These are phyloP conservation scores for Tirmania nivea DNA, from an alignment of 495 filamentous ascomycete genomes.

Conservation along the genomic window DNA sequence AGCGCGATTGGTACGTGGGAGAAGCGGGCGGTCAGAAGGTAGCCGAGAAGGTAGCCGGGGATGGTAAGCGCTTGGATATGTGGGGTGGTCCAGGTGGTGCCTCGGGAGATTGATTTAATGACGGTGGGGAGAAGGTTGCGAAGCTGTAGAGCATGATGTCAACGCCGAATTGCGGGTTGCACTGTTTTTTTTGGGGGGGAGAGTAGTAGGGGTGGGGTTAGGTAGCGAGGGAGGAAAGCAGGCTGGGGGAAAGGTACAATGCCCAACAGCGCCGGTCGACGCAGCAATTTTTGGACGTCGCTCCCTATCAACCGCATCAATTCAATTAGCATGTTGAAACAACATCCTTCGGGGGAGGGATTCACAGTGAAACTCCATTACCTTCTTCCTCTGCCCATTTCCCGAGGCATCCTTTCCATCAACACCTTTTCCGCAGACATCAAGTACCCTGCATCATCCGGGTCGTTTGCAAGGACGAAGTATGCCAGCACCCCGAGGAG, in stretches of 20 bases:
- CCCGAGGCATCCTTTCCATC: conserved; percentile 25
- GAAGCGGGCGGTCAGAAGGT: conserved; percentile 32
- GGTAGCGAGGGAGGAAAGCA: no score
- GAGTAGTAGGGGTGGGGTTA: no score
- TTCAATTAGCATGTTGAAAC: conserved; percentile 32
- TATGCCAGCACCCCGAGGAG: conserved; percentile 37
- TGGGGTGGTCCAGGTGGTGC: conserved; percentile 36
- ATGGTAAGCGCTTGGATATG: conserved; percentile 57
- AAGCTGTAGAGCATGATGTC: conserved; percentile 62
- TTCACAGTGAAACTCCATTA: conserved; percentile 31
- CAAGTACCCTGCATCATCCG: conserved; percentile 40
- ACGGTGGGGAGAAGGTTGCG: conserved; percentile 56
- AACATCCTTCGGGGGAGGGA: conserved; percentile 12
- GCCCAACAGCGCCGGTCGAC: conserved; percentile 42
- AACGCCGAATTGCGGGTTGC: conserved; percentile 39
- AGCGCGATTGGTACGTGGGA: conserved; percentile 25
- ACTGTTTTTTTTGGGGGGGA: background rate
- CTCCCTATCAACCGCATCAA: conserved; percentile 33
- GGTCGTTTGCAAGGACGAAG: conserved; percentile 43
- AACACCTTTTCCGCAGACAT: conserved; percentile 35
- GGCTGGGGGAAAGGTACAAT: conserved; percentile 26
- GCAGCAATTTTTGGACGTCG: conserved; percentile 29
- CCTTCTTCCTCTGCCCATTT: conserved; percentile 40
- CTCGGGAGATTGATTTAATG: conserved; percentile 41
- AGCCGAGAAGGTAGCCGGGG: conserved; percentile 49